Evolutionary conservation across 164 flowering plant genomes (phyloP).

Genomic region (Vitis rotundifolia): DNA sequence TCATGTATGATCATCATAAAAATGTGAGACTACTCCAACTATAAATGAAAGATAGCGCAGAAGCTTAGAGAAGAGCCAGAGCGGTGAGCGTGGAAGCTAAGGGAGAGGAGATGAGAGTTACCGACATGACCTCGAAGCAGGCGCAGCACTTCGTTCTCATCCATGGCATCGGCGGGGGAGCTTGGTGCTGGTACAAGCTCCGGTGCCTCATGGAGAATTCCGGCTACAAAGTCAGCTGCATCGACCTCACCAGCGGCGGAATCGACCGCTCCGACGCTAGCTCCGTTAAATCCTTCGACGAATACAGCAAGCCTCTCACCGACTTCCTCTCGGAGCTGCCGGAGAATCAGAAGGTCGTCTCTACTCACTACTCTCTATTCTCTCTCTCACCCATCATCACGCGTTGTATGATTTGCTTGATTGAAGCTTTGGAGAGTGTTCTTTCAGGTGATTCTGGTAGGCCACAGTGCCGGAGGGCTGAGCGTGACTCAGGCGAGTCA

Average conservation of each 20-base stretch:
- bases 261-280: constrained; percentile 48
- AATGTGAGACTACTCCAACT: constrained; percentile 9
- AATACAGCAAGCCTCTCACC: constrained; percentile 66
- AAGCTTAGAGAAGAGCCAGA: too few relatives aligned
- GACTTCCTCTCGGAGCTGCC: constrained; percentile 57
- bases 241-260: constrained; percentile 69
- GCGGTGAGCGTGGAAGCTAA: not conserved
- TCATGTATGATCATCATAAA: too few relatives aligned
- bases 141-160: constrained; percentile 64
- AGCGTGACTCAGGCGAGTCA: constrained; percentile 63
- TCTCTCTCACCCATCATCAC: not conserved
- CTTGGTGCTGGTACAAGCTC: constrained; percentile 94
- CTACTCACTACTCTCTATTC: not conserved
- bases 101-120: constrained; percentile 16
- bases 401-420: not conserved
- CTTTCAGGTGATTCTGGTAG: constrained; percentile 75
- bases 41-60: not conserved
- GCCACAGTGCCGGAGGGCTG: constrained; percentile 94
- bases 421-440: not conserved
- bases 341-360: constrained; percentile 47
- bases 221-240: constrained; percentile 62
- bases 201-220: constrained; percentile 58
- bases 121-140: not conserved
- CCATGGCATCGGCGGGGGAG: constrained; percentile 73
- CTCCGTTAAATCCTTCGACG: constrained; percentile 47